Evolutionary conservation across 257 asterid genomes (phyloP).

Genomic region (Solanum paucissectum): DNA sequence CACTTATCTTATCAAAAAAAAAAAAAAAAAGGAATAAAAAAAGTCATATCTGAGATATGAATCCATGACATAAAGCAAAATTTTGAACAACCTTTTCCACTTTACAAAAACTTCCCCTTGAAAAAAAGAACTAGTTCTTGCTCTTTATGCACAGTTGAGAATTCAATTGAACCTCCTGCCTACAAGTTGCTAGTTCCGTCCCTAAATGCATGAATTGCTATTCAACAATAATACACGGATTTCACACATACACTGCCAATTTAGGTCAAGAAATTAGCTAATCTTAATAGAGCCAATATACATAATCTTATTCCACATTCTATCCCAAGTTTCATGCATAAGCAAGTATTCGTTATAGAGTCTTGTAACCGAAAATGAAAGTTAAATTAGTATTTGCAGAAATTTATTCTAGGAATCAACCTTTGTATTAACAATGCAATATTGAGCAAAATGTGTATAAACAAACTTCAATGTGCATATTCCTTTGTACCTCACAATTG

Average conservation of each 20-base stretch:
- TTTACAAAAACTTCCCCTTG: neutral
- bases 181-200: neutral
- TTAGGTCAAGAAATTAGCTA: neutral
- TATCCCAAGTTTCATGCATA: neutral
- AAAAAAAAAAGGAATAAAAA: neutral
- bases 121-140: neutral
- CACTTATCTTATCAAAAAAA: too few species aligned
- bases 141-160: neutral
- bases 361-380: neutral
- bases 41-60: neutral
- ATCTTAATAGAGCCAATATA: neutral
- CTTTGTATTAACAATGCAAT: neutral
- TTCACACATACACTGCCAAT: neutral
- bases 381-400: neutral
- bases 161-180: neutral
- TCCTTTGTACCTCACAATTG: conserved; percentile 54
- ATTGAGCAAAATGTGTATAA: neutral
- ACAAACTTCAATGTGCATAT: neutral
- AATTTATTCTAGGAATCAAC: neutral
- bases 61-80: neutral
- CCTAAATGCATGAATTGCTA: neutral
- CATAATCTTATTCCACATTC: neutral
- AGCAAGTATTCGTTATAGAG: neutral
- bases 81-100: neutral
- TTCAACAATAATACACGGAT: neutral